These are phyloP conservation scores for Ramaria sp. DNA, from an alignment of 768 basidiomycete genomes.

Conservation along the genomic window DNA sequence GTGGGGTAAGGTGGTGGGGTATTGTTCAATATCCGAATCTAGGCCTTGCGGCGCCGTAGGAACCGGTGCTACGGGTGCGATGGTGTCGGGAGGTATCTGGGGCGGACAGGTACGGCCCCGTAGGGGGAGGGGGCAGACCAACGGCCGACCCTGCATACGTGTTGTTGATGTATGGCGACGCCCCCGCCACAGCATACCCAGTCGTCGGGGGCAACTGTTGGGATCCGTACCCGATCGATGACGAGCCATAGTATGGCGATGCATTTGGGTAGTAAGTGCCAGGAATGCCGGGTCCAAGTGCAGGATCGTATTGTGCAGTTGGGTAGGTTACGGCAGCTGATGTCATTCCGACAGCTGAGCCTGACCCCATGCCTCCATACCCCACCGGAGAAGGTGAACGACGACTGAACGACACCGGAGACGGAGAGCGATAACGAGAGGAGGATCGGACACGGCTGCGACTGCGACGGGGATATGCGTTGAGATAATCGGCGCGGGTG, in stretches of 20 bases:
- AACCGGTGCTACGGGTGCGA: neutral
- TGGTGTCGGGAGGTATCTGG: neutral
- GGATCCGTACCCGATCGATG: neutral
- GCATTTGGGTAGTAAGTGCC: conserved; percentile 5
- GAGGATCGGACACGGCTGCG: neutral
- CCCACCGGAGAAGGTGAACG: neutral
- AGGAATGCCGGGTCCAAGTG: conserved; percentile 3
- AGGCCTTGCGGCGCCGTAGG: neutral
- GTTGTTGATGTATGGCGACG: neutral
- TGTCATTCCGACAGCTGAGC: neutral
- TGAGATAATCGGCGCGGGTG: neutral
- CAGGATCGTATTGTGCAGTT: neutral
- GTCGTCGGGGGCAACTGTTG: neutral
- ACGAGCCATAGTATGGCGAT: neutral
- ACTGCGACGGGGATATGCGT: neutral
- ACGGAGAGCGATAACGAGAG: neutral
- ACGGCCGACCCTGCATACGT: neutral
- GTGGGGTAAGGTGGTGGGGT: too few relatives aligned
- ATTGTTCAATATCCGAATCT: neutral
- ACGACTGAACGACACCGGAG: neutral
- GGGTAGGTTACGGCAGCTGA: neutral
- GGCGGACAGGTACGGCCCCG: neutral
- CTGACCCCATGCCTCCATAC: neutral
- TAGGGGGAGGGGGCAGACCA: neutral
- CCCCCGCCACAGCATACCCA: neutral